Evolutionary conservation across 75 land plant species (phyloP).

Genomic region (Isoetes taiwanensis): DNA sequence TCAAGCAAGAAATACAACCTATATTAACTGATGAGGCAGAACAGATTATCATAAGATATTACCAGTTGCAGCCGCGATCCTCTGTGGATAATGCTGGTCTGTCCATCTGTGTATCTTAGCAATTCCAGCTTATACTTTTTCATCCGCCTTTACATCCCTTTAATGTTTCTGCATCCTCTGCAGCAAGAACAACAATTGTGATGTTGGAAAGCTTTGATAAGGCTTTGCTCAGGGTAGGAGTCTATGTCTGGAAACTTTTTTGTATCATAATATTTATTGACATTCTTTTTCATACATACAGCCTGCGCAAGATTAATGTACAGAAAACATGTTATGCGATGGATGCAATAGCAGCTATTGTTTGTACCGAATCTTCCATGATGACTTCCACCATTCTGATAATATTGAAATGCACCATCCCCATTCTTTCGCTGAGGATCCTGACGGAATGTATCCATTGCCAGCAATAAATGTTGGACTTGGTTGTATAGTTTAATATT

Average conservation of each 20-base stretch:
- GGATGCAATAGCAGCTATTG: slow-evolving; percentile 83
- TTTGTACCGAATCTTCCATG: slow-evolving; percentile 96
- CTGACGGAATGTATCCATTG: slow-evolving; percentile 99
- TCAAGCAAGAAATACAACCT: slow-evolving; percentile 61
- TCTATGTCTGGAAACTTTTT: neutral
- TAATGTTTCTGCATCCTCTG: neutral
- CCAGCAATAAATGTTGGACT: no score
- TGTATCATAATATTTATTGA: no score
- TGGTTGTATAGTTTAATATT: no score
- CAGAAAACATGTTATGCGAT: slow-evolving; percentile 68
- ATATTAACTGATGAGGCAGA: slow-evolving; percentile 70
- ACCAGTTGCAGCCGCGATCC: slow-evolving; percentile 87
- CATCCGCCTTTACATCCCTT: no score
- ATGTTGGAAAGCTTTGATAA: slow-evolving; percentile 94
- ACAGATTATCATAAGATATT: slow-evolving; percentile 64
- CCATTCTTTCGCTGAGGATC: slow-evolving; percentile 68
- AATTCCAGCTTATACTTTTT: no score
- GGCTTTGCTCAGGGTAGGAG: slow-evolving; percentile 82
- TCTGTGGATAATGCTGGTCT: slow-evolving; percentile 78
- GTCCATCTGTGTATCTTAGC: no score
- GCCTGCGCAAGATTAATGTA: slow-evolving; percentile 61
- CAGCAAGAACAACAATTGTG: slow-evolving; percentile 90
- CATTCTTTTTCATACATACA: no score
- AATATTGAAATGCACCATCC: slow-evolving; percentile 75
- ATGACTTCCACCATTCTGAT: slow-evolving; percentile 91